A percentile compares a stretch with the other conserved stretches of the same genome.
These are phyloP conservation scores for Acanthamoeba quina DNA, from an alignment of 208 protist genomes.

Conservation along the genomic window DNA sequence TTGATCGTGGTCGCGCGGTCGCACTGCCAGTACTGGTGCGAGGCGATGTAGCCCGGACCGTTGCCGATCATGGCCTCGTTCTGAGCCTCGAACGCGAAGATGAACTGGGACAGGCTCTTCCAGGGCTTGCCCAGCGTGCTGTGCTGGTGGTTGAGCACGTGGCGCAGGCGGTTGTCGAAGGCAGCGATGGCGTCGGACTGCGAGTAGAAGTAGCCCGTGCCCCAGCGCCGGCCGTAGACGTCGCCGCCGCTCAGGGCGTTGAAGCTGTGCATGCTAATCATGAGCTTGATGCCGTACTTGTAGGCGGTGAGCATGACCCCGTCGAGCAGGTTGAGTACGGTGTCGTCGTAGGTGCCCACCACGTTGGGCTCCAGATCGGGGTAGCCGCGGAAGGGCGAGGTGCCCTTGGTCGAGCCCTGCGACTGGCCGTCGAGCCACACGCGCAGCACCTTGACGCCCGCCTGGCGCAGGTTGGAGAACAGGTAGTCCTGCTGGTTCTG, in stretches of 20 bases:
- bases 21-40: conserved; percentile 34
- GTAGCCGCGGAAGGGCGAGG: conserved; percentile 16
- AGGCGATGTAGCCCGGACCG: not conserved
- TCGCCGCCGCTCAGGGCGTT: not conserved
- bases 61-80: conserved; percentile 45
- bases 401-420: conserved; percentile 49
- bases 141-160: conserved; percentile 32
- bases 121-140: conserved; percentile 7
- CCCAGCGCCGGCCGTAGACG: conserved; percentile 24
- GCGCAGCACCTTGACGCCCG: conserved; percentile 29
- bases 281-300: conserved; percentile 12
- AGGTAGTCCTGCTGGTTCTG: conserved; percentile 14
- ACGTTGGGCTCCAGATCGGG: conserved; percentile 14
- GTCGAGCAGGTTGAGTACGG: conserved; percentile 30
- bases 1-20: conserved; percentile 32
- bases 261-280: conserved; percentile 45
- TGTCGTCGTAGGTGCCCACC: conserved; percentile 39
- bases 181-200: not conserved
- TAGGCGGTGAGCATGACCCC: conserved; percentile 5
- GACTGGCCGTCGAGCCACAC: conserved; percentile 19
- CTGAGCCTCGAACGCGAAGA: conserved; percentile 29
- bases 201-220: conserved; percentile 11
- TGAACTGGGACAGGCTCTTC: conserved; percentile 27
- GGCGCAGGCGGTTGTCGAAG: conserved; percentile 11
- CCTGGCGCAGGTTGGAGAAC: not conserved